A percentile compares a stretch with the other conserved stretches of the same genome.
These are phyloP conservation scores for Rosa persica DNA, from an alignment of 306 rosid genomes.

Conservation along the genomic window DNA sequence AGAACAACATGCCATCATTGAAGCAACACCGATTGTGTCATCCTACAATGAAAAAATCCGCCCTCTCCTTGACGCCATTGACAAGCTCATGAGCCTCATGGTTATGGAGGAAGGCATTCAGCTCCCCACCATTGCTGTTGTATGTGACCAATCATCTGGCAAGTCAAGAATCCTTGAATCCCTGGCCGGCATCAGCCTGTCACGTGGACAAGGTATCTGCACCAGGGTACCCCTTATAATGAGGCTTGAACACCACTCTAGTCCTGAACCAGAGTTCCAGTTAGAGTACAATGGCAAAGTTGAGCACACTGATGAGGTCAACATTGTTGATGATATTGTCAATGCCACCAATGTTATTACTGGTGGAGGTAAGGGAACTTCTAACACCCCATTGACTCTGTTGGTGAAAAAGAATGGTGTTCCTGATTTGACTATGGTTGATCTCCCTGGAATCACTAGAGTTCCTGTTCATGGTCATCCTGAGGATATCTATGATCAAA, in stretches of 20 bases:
- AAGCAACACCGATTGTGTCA: background rate
- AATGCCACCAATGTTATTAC: background rate
- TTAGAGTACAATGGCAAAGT: background rate
- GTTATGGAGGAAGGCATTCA: background rate
- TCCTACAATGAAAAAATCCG: background rate
- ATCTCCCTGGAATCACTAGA: conserved; percentile 3
- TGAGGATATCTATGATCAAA: background rate
- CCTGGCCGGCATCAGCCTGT: background rate
- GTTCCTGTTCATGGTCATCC: background rate
- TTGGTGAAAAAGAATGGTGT: background rate
- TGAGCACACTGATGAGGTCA: background rate
- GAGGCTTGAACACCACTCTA: background rate
- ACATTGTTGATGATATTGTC: background rate
- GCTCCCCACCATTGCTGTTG: background rate
- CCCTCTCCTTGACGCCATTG: background rate
- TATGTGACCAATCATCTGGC: background rate
- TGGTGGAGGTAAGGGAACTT: background rate
- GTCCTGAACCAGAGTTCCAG: background rate
- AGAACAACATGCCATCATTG: background rate
- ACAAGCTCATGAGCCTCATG: background rate
- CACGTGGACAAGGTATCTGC: background rate
- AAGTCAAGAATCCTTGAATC: background rate
- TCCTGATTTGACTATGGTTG: background rate
- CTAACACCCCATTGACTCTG: background rate
- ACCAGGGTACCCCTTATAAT: background rate